Percentiles rank a stretch among this genome's conserved stretches.
phyloP scores from a whole-genome alignment of 805 yeast species.

The Hanseniaspora singularis region DNA sequence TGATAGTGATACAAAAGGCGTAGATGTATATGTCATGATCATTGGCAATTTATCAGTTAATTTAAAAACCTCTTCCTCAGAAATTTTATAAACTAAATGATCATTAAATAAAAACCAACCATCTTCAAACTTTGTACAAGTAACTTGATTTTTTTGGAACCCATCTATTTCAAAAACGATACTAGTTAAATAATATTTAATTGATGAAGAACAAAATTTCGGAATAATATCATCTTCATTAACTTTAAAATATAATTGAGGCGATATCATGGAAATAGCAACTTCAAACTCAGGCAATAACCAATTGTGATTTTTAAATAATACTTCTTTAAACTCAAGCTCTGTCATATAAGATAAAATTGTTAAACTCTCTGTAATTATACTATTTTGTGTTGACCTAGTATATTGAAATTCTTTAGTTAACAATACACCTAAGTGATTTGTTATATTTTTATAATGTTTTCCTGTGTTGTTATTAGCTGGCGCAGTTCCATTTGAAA shows the following conservation, averaged over 20 bases:
- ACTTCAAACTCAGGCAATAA: slow-evolving; percentile 7
- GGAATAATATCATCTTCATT: slow-evolving; percentile 12
- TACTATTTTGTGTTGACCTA: slow-evolving; percentile 23
- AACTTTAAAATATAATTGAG: slow-evolving; percentile 11
- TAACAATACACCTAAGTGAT: slow-evolving; percentile 52
- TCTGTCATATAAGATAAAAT: slow-evolving; percentile 6
- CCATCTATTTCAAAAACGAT: slow-evolving; percentile 56
- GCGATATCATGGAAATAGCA: slow-evolving; percentile 7
- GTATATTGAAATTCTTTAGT: slow-evolving; percentile 39
- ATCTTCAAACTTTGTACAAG: slow-evolving; percentile 22
- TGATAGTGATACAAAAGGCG: background rate
- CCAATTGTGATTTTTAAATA: slow-evolving; percentile 15
- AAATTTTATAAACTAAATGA: slow-evolving; percentile 66
- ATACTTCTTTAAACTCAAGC: slow-evolving; percentile 8
- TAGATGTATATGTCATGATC: slow-evolving; percentile 50
- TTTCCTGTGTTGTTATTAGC: background rate
- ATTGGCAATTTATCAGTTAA: slow-evolving; percentile 67
- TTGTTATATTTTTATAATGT: slow-evolving; percentile 32
- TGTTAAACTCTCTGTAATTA: background rate
- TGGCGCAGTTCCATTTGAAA: background rate
- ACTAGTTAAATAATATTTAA: slow-evolving; percentile 52
- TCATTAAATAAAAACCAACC: slow-evolving; percentile 84
- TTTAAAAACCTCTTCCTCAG: slow-evolving; percentile 68
- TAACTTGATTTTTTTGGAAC: slow-evolving; percentile 41
- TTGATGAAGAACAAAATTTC: slow-evolving; percentile 19